Evolutionary conservation across 2,329 filamentous ascomycete species (phyloP), one percentile per base, ranked within the genome.

Genomic region (Teratosphaeria destructans): DNA sequence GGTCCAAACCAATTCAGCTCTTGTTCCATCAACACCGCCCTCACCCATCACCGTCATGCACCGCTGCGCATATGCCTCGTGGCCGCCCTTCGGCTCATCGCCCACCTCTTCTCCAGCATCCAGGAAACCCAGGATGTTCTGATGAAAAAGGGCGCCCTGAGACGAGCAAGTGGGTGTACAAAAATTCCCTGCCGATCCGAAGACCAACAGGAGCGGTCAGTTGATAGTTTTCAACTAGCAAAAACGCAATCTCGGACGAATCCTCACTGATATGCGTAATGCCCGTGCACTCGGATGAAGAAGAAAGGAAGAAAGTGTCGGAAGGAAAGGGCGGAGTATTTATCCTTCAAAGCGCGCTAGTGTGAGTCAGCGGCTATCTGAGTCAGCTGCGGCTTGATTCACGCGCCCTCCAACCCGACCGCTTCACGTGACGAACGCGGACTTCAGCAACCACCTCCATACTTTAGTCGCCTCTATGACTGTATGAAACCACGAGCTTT

Each of bases 171-270:
- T 52, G 47, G 29, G 57, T 57, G 12, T 64, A 78, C 86, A 90
- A 90, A 90, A 86, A 90, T 90, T 90, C 87, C 86, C 81, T 82
- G 78, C 77, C 83, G 82, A 81, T 80, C 82, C 80, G 78, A 79
- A 81, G 82, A 82, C 85, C 84, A 82, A 81, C 77, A 81, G 79
- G 80, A 90, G 87, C 81, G 81, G 87, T 89, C 87, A 88, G 68
- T 68, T 83, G 81, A 79, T 88, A 89, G 86, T 88, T 89, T 88
- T 88, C 86, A 89, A 89, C 86, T 88, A 90, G 87, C 87, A 90
- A 89, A 88, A 89, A 89, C 82, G 82, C 83, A 82, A 83, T 84
- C 86, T 90, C 88, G 84, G 88, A 90, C 85, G 82, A 85, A 86
- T 89, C 87, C 85, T 90, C 87, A 90, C 85, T 87, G 85, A 83